phyloP scores from a whole-genome alignment of 2,329 filamentous ascomycete genomes.

The Hypoxylon sp. region DNA sequence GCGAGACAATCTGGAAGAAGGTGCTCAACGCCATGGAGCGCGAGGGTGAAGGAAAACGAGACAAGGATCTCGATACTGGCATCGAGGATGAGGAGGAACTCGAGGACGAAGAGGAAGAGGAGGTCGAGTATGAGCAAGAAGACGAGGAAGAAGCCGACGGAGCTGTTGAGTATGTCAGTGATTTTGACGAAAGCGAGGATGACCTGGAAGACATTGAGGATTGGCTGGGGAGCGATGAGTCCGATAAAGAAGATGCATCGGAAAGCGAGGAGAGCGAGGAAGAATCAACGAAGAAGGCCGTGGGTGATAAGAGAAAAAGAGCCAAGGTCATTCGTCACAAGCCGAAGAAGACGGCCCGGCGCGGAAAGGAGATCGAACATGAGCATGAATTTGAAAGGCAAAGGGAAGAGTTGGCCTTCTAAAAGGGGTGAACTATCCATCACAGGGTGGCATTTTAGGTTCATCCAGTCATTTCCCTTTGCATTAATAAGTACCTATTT shows the following conservation, averaged over 20 bases:
- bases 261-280: slow-evolving; percentile 69
- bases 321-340: slow-evolving; percentile 54
- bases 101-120: slow-evolving; percentile 73
- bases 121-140: slow-evolving; percentile 69
- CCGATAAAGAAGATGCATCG: slow-evolving; percentile 68
- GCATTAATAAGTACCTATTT: slow-evolving; percentile 21
- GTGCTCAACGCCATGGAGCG: slow-evolving; percentile 91
- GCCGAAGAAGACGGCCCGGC: slow-evolving; percentile 67
- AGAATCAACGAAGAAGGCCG: slow-evolving; percentile 63
- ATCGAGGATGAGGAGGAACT: slow-evolving; percentile 82
- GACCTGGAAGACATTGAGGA: slow-evolving; percentile 87
- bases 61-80: slow-evolving; percentile 90
- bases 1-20: slow-evolving; percentile 96
- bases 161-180: slow-evolving; percentile 92
- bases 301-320: slow-evolving; percentile 62
- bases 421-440: slow-evolving; percentile 26
- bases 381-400: slow-evolving; percentile 70
- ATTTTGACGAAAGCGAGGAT: slow-evolving; percentile 86
- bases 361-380: slow-evolving; percentile 80
- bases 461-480: slow-evolving; percentile 17
- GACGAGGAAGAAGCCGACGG: slow-evolving; percentile 77
- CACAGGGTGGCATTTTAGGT: not conserved
- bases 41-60: slow-evolving; percentile 82
- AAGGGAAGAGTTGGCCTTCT: slow-evolving; percentile 50
- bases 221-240: slow-evolving; percentile 83